phyloP scores from a whole-genome alignment of 1,284 basidiomycete species.

The Tylopilus sp. region DNA sequence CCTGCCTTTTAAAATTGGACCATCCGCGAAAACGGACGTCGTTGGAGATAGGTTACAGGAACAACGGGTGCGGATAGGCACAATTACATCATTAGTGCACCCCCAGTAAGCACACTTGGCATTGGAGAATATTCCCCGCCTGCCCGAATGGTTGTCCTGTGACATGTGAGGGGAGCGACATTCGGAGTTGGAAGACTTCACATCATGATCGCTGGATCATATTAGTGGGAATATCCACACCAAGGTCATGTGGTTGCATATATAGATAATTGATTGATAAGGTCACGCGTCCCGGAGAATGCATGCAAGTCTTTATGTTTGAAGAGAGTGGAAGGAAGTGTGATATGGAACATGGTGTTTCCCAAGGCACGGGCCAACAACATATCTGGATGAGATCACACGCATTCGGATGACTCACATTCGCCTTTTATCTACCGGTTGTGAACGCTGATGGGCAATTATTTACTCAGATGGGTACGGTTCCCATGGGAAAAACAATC shows the following conservation, averaged over 20 bases:
- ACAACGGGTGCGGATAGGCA: conserved; percentile 24
- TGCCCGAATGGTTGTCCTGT: conserved; percentile 16
- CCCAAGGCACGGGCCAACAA: too few relatives aligned
- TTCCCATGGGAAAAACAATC: too few relatives aligned
- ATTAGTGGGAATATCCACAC: conserved; percentile 23
- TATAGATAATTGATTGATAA: conserved; percentile 14
- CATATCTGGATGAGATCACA: too few relatives aligned
- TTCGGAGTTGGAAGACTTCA: conserved; percentile 26
- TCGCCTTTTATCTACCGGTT: too few relatives aligned
- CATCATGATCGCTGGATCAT: conserved; percentile 21
- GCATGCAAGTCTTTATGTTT: background rate
- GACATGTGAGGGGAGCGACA: conserved; percentile 18
- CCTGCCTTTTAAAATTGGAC: conserved; percentile 30
- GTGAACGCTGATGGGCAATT: too few relatives aligned
- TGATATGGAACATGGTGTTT: too few relatives aligned
- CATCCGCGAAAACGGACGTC: conserved; percentile 6
- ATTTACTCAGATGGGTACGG: too few relatives aligned
- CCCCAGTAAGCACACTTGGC: conserved; percentile 13
- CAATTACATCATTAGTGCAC: conserved; percentile 21
- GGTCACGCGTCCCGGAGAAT: background rate
- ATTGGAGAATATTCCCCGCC: conserved; percentile 5
- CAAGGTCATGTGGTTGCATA: conserved; percentile 22
- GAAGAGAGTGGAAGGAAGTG: too few relatives aligned
- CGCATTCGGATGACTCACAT: too few relatives aligned
- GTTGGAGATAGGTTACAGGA: conserved; percentile 25